A percentile compares a stretch with the other conserved stretches of the same genome.
These are phyloP conservation scores for Annulohypoxylon bovei DNA, from an alignment of 495 filamentous ascomycete genomes.

Conservation along the genomic window DNA sequence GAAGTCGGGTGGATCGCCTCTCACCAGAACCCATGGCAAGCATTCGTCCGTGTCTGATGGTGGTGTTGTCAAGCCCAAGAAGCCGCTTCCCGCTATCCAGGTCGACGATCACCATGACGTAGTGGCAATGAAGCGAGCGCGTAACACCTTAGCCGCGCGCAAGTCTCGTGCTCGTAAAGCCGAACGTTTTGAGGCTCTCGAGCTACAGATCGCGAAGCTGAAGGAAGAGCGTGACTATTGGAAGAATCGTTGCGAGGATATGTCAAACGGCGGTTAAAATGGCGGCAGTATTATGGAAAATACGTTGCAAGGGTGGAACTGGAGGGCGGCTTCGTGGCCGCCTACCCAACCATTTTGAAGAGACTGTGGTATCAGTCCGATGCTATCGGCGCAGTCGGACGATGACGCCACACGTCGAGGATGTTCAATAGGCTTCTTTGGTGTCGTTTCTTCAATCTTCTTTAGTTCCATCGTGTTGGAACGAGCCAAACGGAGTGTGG, in stretches of 20 bases:
- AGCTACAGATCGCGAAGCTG: constrained; percentile 61
- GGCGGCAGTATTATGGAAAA: constrained; percentile 24
- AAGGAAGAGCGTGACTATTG: constrained; percentile 66
- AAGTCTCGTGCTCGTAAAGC: constrained; percentile 91
- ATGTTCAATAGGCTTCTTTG: constrained; percentile 33
- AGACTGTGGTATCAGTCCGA: constrained; percentile 49
- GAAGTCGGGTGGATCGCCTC: constrained; percentile 59
- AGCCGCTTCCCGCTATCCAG: constrained; percentile 81
- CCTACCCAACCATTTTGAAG: constrained; percentile 24
- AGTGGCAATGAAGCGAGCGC: constrained; percentile 87
- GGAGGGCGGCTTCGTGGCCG: constrained; percentile 30
- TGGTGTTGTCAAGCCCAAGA: constrained; percentile 73
- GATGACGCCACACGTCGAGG: constrained; percentile 47
- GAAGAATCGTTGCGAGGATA: constrained; percentile 59
- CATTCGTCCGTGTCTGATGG: constrained; percentile 80
- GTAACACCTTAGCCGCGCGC: constrained; percentile 94
- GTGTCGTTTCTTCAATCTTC: constrained; percentile 33
- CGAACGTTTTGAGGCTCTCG: constrained; percentile 71
- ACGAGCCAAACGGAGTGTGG: constrained; percentile 24
- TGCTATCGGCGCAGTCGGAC: constrained; percentile 46
- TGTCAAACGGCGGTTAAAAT: constrained; percentile 33
- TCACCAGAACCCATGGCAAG: constrained; percentile 54
- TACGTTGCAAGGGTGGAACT: constrained; percentile 35
- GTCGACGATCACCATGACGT: constrained; percentile 76
- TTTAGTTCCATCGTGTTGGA: background rate